Evolutionary conservation across 495 filamentous ascomycete species (phyloP).

Genomic region (Glarea lozoyensis): DNA sequence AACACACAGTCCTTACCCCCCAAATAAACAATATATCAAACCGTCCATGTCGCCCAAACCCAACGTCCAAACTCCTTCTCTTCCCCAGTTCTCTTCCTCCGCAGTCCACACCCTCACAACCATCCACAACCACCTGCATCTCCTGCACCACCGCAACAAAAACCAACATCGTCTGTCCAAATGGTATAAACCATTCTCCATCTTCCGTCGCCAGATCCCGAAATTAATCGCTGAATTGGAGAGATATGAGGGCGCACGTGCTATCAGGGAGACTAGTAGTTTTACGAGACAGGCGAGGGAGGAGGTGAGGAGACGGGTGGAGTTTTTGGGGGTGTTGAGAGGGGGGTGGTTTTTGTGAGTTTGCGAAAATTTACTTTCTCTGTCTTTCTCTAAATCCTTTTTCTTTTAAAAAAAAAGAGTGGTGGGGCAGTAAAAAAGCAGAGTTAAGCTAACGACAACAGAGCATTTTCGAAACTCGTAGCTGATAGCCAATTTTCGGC

Average conservation of each 20-base stretch:
- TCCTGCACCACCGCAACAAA: constrained; percentile 69
- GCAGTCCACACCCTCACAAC: not conserved
- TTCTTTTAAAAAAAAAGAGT: not conserved
- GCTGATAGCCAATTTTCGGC: constrained; percentile 67
- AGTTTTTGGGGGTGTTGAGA: constrained; percentile 19
- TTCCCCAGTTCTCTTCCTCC: not conserved
- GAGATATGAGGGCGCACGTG: constrained; percentile 4
- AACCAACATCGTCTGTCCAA: constrained; percentile 66
- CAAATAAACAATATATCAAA: not conserved
- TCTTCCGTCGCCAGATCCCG: constrained; percentile 51
- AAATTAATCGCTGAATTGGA: constrained; percentile 40
- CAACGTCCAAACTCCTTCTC: too few relatives aligned
- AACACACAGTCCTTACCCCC: not conserved
- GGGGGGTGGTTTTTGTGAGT: constrained; percentile 16
- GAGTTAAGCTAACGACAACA: too few relatives aligned
- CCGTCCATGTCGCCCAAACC: too few relatives aligned
- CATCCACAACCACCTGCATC: constrained; percentile 32
- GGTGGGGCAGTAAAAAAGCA: too few relatives aligned
- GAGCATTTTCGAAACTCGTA: constrained; percentile 59
- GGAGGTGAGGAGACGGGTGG: constrained; percentile 10
- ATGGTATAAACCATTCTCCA: constrained; percentile 66
- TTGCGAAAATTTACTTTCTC: not conserved
- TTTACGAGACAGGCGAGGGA: constrained; percentile 11
- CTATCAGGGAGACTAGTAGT: constrained; percentile 1
- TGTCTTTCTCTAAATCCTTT: constrained; percentile 1